Percentiles rank a stretch among this genome's conserved stretches.
These are phyloP conservation scores for Prunella vulgaris DNA, from an alignment of 257 asterid species.

Conservation along the genomic window DNA sequence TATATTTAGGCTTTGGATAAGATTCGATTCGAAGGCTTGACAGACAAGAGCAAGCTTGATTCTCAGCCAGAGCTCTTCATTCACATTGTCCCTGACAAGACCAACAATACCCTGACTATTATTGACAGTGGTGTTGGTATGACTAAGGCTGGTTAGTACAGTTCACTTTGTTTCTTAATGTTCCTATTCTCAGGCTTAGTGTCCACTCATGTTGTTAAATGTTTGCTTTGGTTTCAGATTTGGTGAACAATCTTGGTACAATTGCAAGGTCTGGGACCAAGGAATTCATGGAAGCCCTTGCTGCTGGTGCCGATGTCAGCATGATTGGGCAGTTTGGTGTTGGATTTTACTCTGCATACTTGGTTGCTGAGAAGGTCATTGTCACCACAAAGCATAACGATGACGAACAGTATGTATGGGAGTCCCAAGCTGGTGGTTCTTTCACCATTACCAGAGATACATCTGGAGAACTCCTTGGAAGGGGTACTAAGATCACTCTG, in stretches of 20 bases:
- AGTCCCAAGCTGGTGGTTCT: constrained; percentile 4
- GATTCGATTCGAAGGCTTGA: constrained; percentile 18
- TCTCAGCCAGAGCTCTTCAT: constrained; percentile 24
- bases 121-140: constrained; percentile 19
- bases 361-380: constrained; percentile 25
- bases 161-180: not conserved
- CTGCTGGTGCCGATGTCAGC: constrained; percentile 28
- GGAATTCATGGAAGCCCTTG: constrained; percentile 24
- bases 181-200: not conserved
- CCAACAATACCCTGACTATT: constrained; percentile 20
- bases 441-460: constrained; percentile 24
- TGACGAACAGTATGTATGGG: constrained; percentile 20
- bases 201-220: not conserved
- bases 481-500: constrained; percentile 23
- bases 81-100: constrained; percentile 21
- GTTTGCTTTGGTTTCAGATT: constrained; percentile 9
- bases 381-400: constrained; percentile 26
- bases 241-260: constrained; percentile 24
- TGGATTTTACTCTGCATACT: not conserved
- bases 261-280: constrained; percentile 25
- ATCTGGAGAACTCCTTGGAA: constrained; percentile 18
- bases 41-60: constrained; percentile 24
- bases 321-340: constrained; percentile 26
- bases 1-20: not conserved
- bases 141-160: constrained; percentile 13